Evolutionary conservation across 768 basidiomycete species (phyloP).

Genomic region (Tubosaeta sp.): DNA sequence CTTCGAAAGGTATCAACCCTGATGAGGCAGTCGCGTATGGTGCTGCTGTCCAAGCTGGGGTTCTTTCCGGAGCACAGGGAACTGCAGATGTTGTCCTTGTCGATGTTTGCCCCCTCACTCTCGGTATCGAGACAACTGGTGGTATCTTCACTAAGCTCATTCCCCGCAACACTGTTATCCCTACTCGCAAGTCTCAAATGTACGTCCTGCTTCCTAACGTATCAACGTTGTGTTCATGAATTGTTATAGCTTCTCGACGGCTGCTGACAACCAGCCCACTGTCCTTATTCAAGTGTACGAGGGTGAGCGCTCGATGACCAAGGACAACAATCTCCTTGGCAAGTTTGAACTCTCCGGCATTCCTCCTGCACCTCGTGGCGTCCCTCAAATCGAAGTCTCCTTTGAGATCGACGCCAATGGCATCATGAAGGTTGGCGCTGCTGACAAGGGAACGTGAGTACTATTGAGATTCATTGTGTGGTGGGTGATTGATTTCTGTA

Average conservation of each 20-base stretch:
- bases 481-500: not conserved
- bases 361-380: constrained; percentile 93
- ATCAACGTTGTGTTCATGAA: not conserved
- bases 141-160: constrained; percentile 98
- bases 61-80: constrained; percentile 91
- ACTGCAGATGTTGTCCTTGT: constrained; percentile 90
- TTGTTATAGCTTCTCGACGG: constrained; percentile 59
- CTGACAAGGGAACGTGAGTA: constrained; percentile 89
- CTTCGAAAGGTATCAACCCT: constrained; percentile 97
- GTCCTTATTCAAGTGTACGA: constrained; percentile 97
- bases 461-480: not conserved
- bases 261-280: constrained; percentile 89
- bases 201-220: constrained; percentile 27
- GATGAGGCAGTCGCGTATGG: constrained; percentile 99
- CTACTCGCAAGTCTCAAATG: constrained; percentile 96
- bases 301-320: constrained; percentile 94
- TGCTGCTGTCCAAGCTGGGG: constrained; percentile 98
- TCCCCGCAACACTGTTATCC: constrained; percentile 96
- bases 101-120: constrained; percentile 94
- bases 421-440: constrained; percentile 90
- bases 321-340: constrained; percentile 98
- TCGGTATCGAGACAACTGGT: constrained; percentile 98
- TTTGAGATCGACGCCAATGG: constrained; percentile 96
- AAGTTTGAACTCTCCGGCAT: constrained; percentile 93
- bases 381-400: constrained; percentile 95